Evolutionary conservation across 176 grass and related monocot genomes (phyloP), one percentile per base, ranked within the genome.

Genomic region (Puccinellia tenuiflora): DNA sequence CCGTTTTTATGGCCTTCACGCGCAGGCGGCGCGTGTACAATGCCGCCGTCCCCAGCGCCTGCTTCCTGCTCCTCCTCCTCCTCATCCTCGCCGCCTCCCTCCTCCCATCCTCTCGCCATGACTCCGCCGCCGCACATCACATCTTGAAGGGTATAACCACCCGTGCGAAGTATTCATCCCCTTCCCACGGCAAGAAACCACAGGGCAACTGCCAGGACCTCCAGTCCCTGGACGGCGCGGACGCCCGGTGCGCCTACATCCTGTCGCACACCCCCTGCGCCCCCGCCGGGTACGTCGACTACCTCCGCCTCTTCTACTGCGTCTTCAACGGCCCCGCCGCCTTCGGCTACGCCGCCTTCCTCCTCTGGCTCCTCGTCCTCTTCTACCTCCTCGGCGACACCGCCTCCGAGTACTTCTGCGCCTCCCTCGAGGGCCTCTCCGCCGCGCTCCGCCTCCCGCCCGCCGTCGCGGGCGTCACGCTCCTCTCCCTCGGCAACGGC

Each of bases 301-400:
- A 98, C 79, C 90, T 95, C 72, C 79, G 75, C 35, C 15, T 95
- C 52, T 98, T 95, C 88, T 98, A 93, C 72, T 98, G 96, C 85
- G 21, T 68, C 12, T 91, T 87, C 59, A 77, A n/a, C 12, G 18
- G 42, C 42, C 42, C 0, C 75, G 0, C 83, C 85, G 31, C 90
- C 11, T 71, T 81, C 7, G 88, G 87, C 5, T 93, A 77, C 87
- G 52, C 73, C 0, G 70, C 88, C 6, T 86, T 82, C 57, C 16
- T 81, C 0, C 88, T 95, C 35, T 98, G 91, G 90, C 96, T 98
- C 0, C 7, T 82, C 0, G 35, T 90, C 13, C 89, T 98, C 53
- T 98, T 98, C 85, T 98, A 98, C 88, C 79, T 98, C 3, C 92
- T 98, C 4, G 92, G 92, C 29, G 91, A 91, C 85, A 98, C 96